Evolutionary conservation across 2,329 filamentous ascomycete genomes (phyloP), one percentile per base, ranked within the genome.

Genomic region (Pseudogymnoascus verrucosus): DNA sequence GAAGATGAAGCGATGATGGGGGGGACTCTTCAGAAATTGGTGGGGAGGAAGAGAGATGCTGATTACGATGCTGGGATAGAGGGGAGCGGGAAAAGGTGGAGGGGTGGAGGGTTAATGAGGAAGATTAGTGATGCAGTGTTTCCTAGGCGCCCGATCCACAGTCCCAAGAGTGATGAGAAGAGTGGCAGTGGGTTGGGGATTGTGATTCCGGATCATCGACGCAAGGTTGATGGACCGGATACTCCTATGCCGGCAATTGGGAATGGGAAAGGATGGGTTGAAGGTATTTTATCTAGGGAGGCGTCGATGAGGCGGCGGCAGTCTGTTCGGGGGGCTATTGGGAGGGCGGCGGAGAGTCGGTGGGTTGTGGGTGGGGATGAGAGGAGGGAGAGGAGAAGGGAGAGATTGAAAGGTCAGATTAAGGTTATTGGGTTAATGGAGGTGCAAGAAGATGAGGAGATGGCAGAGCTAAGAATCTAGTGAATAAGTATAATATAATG

Each of bases 191-290:
- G 51, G 10, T 34, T 57, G 28, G 51, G 51, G n/a, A 57, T 57
- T 57, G 51, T 57, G n/a, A 57, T 57, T 57, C 51, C 51, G 6
- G 51, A 57, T 19, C 51, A 57, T 19, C 51, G 51, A 34, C 51
- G 51, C 4, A 34, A 57, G 16, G 16, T 57, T 34, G 51, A 28
- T 34, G 51, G 51, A 14, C 51, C 51, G 10, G 51, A 57, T 28
- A 57, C 51, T 34, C 51, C 51, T 5, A 21, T 57, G 28, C 51
- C 51, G 1, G 28, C n/a, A n/a, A n/a, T n/a, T n/a, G n/a, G 10
- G 3, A 34, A 21, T 34, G 51, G 51, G 7, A 57, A 34, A 16
- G 51, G 28, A 1, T 57, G 51, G 26, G 51, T 57, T 34, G 51
- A 57, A 19, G 11, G 28, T 21, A 28, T 34, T 34, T 16, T 57